Percentiles rank a stretch among this genome's conserved stretches.
Evolutionary conservation across 306 rosid genomes (phyloP).

Genomic region (Ormosia semicastrata): DNA sequence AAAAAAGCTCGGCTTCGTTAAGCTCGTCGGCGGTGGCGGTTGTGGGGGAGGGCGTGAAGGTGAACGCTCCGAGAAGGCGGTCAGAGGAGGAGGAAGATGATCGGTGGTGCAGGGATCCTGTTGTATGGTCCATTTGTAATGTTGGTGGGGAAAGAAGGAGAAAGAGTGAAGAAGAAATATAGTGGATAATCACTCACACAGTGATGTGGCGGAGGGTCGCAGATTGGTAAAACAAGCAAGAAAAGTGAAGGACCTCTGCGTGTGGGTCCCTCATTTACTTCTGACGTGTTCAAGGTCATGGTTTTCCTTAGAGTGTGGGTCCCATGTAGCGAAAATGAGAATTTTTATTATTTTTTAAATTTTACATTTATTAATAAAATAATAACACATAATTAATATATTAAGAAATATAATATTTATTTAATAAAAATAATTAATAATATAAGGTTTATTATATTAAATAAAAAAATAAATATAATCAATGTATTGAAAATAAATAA

Average conservation of each 20-base stretch:
- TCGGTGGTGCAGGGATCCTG: constrained; percentile 47
- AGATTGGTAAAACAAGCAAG: neutral
- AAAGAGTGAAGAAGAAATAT: neutral
- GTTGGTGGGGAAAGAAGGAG: neutral
- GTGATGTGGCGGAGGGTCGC: constrained; percentile 57
- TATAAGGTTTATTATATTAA: no score
- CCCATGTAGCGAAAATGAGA: no score
- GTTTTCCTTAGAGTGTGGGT: no score
- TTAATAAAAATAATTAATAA: no score
- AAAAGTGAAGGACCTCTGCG: neutral
- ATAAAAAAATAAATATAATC: no score
- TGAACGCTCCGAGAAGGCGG: constrained; percentile 48
- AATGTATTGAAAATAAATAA: no score
- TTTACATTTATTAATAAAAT: no score
- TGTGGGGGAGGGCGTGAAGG: constrained; percentile 17
- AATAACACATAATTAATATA: no score
- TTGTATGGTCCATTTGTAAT: constrained; percentile 51
- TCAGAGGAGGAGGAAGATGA: constrained; percentile 57
- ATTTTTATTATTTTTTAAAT: no score
- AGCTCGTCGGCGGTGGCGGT: constrained; percentile 46
- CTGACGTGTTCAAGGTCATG: neutral
- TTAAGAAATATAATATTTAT: no score
- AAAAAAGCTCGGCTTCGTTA: constrained; percentile 73
- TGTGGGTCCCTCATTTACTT: constrained; percentile 7
- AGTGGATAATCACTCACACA: neutral